These are phyloP conservation scores for Trametes sp. DNA, from an alignment of 1,284 basidiomycete species.

Conservation along the genomic window DNA sequence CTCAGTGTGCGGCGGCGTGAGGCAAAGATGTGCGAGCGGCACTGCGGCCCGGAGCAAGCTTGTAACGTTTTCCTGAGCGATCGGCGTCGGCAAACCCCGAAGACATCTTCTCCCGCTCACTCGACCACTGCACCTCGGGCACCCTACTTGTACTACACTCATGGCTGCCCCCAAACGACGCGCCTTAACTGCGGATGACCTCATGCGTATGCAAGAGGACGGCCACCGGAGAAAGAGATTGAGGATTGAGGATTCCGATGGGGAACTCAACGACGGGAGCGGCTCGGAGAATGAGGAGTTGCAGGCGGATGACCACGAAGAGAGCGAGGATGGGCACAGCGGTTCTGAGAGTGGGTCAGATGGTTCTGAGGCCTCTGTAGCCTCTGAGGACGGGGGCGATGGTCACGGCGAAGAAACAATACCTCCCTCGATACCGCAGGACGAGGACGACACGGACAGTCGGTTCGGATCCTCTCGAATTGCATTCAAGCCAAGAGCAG, in stretches of 20 bases:
- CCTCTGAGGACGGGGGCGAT: not conserved
- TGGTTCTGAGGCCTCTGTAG: constrained; percentile 18
- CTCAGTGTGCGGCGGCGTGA: not conserved
- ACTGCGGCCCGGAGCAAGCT: not conserved
- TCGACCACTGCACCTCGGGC: not conserved
- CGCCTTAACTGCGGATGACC: constrained; percentile 45
- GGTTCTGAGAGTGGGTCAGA: constrained; percentile 13
- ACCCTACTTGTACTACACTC: not conserved
- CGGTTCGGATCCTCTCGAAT: constrained; percentile 37
- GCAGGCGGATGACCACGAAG: constrained; percentile 17
- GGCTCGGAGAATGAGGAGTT: constrained; percentile 14
- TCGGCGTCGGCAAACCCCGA: constrained; percentile 21
- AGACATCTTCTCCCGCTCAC: constrained; percentile 6
- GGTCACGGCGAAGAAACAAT: not conserved
- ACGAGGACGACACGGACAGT: constrained; percentile 25
- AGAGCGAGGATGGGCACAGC: constrained; percentile 23
- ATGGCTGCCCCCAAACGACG: constrained; percentile 42
- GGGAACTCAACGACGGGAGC: constrained; percentile 23
- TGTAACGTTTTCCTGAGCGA: constrained; percentile 9
- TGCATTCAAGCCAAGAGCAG: constrained; percentile 30
- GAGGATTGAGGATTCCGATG: constrained; percentile 26
- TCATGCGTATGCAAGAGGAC: constrained; percentile 49
- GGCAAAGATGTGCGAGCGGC: not conserved
- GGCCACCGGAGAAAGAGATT: constrained; percentile 40
- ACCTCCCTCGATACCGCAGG: constrained; percentile 1